These are phyloP conservation scores for Moelleriella libera DNA, from an alignment of 2,329 filamentous ascomycete genomes.

Conservation along the genomic window DNA sequence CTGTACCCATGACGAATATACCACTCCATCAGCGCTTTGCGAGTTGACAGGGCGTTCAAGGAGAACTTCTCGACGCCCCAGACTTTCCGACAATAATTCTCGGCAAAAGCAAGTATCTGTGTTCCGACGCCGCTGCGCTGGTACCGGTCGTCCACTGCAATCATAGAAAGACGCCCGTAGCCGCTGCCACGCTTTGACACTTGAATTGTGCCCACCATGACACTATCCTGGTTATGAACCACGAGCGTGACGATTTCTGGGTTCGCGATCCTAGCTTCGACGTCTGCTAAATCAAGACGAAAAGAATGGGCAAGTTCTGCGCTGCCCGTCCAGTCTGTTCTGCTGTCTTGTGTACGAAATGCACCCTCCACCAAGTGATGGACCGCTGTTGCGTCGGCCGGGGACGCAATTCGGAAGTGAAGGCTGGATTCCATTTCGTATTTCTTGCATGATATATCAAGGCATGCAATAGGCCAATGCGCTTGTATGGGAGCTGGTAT, in stretches of 20 bases:
- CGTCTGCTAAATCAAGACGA: slow-evolving; percentile 3
- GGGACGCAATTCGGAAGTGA: not conserved
- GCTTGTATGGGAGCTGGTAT: too few relatives aligned
- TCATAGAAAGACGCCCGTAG: slow-evolving; percentile 16
- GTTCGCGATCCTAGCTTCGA: slow-evolving; percentile 1
- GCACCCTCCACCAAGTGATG: slow-evolving; percentile 1
- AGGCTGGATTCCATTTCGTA: not conserved
- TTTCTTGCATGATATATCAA: not conserved
- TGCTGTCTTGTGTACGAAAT: not conserved
- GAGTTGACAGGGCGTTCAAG: slow-evolving; percentile 19
- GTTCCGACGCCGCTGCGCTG: slow-evolving; percentile 19
- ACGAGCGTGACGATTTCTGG: slow-evolving; percentile 5
- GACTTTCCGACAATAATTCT: slow-evolving; percentile 13
- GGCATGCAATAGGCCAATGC: too few relatives aligned
- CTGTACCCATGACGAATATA: slow-evolving; percentile 19
- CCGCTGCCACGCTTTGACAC: slow-evolving; percentile 11
- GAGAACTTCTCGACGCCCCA: slow-evolving; percentile 15
- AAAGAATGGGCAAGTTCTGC: not conserved
- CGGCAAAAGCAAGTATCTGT: slow-evolving; percentile 15
- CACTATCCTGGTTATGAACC: not conserved
- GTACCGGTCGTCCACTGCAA: slow-evolving; percentile 17
- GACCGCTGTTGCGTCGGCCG: not conserved
- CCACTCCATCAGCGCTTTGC: slow-evolving; percentile 19
- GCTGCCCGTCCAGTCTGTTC: slow-evolving; percentile 1
- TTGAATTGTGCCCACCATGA: slow-evolving; percentile 8